Evolutionary conservation across 306 rosid genomes (phyloP).

Genomic region (Arachis stenosperma): DNA sequence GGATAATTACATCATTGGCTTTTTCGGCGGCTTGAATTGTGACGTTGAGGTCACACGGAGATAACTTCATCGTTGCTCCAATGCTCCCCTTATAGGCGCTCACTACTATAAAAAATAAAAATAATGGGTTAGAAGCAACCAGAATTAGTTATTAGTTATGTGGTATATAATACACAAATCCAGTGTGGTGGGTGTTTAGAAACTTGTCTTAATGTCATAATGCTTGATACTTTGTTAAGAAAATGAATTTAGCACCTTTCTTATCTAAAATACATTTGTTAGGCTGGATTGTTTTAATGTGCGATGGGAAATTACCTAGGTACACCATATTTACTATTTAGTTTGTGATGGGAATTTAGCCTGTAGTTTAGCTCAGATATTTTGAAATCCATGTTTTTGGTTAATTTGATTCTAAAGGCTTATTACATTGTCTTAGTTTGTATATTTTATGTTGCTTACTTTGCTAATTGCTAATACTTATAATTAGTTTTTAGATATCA

Average conservation of each 20-base stretch:
- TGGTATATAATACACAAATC: not conserved
- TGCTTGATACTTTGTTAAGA: not conserved
- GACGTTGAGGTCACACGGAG: too few species aligned
- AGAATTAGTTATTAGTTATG: slow-evolving; percentile 13
- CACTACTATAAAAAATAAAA: not conserved
- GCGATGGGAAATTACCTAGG: slow-evolving; percentile 1
- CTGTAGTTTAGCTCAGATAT: not conserved
- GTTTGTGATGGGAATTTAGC: not conserved
- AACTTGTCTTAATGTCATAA: not conserved
- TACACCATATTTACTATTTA: not conserved
- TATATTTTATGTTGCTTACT: slow-evolving; percentile 15
- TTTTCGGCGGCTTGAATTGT: too few species aligned
- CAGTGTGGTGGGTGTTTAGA: not conserved
- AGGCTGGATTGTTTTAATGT: slow-evolving; percentile 1
- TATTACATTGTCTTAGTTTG: slow-evolving; percentile 9
- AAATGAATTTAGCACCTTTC: not conserved
- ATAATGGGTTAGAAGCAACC: not conserved
- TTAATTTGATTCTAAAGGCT: slow-evolving; percentile 1
- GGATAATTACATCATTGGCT: too few species aligned
- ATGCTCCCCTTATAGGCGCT: not conserved
- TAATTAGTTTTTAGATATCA: slow-evolving; percentile 16
- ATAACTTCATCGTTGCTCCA: too few species aligned
- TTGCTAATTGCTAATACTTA: not conserved
- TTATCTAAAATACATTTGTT: slow-evolving; percentile 10
- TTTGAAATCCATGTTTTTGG: not conserved